Conservation (phyloP, 164 flowering plant species). For the Sextonia rubra region DNA sequence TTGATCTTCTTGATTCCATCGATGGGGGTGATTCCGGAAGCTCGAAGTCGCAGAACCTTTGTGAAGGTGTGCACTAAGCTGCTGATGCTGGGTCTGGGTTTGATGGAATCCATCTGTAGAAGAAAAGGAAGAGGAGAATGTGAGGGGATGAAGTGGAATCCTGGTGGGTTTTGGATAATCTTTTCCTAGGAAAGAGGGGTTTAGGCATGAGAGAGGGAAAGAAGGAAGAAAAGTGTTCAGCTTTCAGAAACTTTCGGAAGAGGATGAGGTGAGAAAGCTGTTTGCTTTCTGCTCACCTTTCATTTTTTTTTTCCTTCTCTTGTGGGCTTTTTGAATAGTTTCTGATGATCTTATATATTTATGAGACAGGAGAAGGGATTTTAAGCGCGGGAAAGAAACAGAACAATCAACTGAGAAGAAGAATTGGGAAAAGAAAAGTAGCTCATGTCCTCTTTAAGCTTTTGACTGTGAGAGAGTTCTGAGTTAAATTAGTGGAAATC, state of each 20-base stretch:
- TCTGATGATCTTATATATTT: slow-evolving; percentile 12
- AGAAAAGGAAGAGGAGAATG: slow-evolving; percentile 2
- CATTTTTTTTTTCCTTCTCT: not conserved
- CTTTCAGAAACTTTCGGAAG: too few relatives aligned
- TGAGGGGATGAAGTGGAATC: not conserved
- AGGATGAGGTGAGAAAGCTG: slow-evolving; percentile 20
- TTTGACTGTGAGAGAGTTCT: too few relatives aligned
- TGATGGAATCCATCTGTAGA: slow-evolving; percentile 58
- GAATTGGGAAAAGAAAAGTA: not conserved
- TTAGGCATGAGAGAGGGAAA: not conserved
- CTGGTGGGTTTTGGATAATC: not conserved
- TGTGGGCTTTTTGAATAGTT: slow-evolving; percentile 15
- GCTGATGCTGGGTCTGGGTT: slow-evolving; percentile 35
- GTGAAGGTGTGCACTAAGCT: slow-evolving; percentile 54
- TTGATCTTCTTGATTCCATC: slow-evolving; percentile 36
- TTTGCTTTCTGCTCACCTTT: slow-evolving; percentile 14
- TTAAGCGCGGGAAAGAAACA: slow-evolving; percentile 19
- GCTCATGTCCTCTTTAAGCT: too few relatives aligned
- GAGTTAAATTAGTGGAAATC: too few relatives aligned
- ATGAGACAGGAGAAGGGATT: slow-evolving; percentile 8
- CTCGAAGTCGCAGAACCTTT: slow-evolving; percentile 53
- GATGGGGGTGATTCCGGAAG: slow-evolving; percentile 43
- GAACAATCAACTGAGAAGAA: not conserved
- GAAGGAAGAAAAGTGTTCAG: not conserved
- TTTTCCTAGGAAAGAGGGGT: not conserved